Conservation (phyloP, 192 early-diverging fungal species). For the Backusella tuberculispora region DNA sequence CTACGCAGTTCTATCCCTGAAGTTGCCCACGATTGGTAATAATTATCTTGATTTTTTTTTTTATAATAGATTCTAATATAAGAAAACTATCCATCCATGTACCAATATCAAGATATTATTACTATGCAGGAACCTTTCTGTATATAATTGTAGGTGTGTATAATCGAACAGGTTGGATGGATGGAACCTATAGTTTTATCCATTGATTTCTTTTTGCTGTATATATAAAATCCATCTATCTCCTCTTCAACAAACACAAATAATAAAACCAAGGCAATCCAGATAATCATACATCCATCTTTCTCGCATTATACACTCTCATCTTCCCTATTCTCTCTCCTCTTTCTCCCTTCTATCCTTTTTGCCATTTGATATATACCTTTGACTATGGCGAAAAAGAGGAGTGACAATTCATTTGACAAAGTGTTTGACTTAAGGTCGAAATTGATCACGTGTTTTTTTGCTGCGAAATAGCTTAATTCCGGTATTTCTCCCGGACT, state of each 20-base stretch:
- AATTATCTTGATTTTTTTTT: no score
- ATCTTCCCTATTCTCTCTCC: not conserved
- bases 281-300: not conserved
- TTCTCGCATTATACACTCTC: no score
- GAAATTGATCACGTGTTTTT: not conserved
- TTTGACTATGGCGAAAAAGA: conserved; percentile 33
- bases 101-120: not conserved
- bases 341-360: not conserved
- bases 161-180: not conserved
- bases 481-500: not conserved
- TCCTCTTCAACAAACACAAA: not conserved
- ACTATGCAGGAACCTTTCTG: no score
- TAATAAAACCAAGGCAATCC: not conserved
- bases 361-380: conserved; percentile 19
- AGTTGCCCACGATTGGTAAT: no score
- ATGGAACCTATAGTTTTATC: not conserved
- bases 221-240: not conserved
- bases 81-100: not conserved
- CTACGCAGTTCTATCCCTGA: no score
- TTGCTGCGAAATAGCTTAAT: not conserved
- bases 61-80: no score
- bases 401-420: conserved; percentile 12
- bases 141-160: no score
- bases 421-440: not conserved
- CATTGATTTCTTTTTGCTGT: no score